These are phyloP conservation scores for Singerocomus rubriflavus DNA, from an alignment of 1,284 basidiomycete species.

Conservation along the genomic window DNA sequence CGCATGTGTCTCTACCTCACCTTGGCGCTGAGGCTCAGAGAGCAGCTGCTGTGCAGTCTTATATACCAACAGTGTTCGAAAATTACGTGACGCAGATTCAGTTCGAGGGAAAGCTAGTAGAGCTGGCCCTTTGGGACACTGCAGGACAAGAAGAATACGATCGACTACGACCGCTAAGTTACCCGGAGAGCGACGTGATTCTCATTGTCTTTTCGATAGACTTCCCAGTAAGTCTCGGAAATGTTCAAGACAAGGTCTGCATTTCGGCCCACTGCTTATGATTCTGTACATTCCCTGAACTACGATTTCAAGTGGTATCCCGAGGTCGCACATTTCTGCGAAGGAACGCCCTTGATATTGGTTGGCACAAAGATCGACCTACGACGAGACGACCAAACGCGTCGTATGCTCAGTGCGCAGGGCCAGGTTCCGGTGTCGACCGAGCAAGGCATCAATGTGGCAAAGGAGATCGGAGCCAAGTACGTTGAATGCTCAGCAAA, in stretches of 20 bases:
- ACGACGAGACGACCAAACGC: conserved; percentile 82
- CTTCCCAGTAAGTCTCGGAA: conserved; percentile 91
- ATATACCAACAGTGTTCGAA: conserved; percentile 98
- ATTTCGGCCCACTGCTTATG: neutral
- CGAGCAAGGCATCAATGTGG: conserved; percentile 77
- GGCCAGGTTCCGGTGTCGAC: conserved; percentile 82
- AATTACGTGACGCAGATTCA: conserved; percentile 92
- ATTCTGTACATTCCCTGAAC: conserved; percentile 11
- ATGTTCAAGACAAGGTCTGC: conserved; percentile 89
- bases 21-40: conserved; percentile 11
- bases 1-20: conserved; percentile 22
- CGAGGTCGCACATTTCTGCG: conserved; percentile 97
- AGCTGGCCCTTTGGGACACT: conserved; percentile 97
- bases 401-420: conserved; percentile 91
- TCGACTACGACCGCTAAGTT: conserved; percentile 88
- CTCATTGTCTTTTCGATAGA: conserved; percentile 97
- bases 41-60: conserved; percentile 58
- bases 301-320: conserved; percentile 80
- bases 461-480: conserved; percentile 91
- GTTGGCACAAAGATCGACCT: conserved; percentile 95
- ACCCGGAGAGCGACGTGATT: conserved; percentile 96
- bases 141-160: conserved; percentile 99
- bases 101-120: conserved; percentile 87
- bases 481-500: conserved; percentile 97
- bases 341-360: conserved; percentile 88